These are phyloP conservation scores for Linnemannia zychae DNA, from an alignment of 192 early-diverging fungal genomes.

Conservation along the genomic window DNA sequence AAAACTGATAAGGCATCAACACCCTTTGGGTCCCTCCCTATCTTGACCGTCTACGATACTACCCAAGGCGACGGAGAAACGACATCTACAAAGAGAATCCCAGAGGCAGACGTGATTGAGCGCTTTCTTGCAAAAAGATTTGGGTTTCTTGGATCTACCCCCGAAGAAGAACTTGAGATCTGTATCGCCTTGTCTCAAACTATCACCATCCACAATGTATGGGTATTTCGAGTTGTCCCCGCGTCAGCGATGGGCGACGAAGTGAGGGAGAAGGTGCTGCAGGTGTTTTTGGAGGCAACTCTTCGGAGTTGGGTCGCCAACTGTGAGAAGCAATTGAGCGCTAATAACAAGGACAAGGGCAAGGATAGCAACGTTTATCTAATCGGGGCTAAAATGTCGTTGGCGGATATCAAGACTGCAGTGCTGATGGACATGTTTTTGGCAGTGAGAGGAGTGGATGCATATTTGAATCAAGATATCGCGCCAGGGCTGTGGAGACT, in stretches of 20 bases:
- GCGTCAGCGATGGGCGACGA: neutral
- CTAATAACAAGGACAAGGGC: no score
- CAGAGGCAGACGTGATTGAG: constrained; percentile 44
- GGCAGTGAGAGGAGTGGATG: neutral
- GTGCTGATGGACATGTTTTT: constrained; percentile 34
- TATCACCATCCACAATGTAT: constrained; percentile 33
- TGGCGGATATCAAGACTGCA: constrained; percentile 58
- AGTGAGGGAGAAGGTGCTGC: constrained; percentile 12
- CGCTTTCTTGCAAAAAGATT: constrained; percentile 32
- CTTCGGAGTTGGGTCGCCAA: constrained; percentile 24
- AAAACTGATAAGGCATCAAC: constrained; percentile 50
- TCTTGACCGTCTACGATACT: constrained; percentile 54
- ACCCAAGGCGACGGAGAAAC: constrained; percentile 24
- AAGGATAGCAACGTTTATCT: constrained; percentile 50
- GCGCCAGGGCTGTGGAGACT: constrained; percentile 29
- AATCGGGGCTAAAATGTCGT: constrained; percentile 59
- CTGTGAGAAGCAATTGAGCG: constrained; percentile 57
- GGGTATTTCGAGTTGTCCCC: constrained; percentile 41
- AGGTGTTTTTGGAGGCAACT: constrained; percentile 16
- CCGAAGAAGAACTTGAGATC: constrained; percentile 36
- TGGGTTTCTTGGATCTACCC: constrained; percentile 20
- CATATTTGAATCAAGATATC: constrained; percentile 7
- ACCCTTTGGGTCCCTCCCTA: constrained; percentile 63
- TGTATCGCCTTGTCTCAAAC: constrained; percentile 26
- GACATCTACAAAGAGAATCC: neutral